Evolutionary conservation across 169 alveolate genomes (phyloP).

Genomic region (Perkinsus chesapeaki): DNA sequence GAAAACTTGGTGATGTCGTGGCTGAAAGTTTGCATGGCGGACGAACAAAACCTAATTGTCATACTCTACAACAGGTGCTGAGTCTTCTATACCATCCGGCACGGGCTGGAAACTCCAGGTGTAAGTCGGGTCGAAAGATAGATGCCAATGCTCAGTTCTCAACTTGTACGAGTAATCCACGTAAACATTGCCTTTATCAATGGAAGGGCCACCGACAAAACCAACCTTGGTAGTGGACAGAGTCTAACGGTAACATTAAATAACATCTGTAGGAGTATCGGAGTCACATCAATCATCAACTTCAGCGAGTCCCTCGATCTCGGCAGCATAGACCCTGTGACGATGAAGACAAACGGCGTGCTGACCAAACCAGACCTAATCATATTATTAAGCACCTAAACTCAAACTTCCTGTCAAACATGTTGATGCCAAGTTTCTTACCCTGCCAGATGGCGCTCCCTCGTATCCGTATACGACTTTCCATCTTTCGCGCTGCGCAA

Average conservation of each 20-base stretch:
- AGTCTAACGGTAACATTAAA: neutral
- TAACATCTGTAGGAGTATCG: no score
- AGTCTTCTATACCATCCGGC: neutral
- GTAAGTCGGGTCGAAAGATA: neutral
- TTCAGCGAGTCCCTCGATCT: neutral
- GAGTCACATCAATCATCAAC: neutral
- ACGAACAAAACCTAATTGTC: neutral
- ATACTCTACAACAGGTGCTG: neutral
- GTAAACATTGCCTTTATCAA: neutral
- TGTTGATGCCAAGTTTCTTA: neutral
- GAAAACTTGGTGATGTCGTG: neutral
- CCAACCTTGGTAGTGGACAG: neutral
- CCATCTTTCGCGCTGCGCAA: neutral
- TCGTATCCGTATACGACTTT: neutral
- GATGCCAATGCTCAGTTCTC: neutral
- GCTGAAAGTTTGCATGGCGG: neutral
- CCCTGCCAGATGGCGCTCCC: neutral
- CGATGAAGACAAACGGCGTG: neutral
- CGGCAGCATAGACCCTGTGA: neutral
- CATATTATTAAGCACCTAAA: neutral
- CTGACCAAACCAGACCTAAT: neutral
- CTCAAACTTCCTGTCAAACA: neutral
- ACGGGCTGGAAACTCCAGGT: neutral
- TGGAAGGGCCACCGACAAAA: neutral
- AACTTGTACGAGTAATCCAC: neutral